A percentile compares a stretch with the other conserved stretches of the same genome.
These are phyloP conservation scores for Fraxinus ornus DNA, from an alignment of 305 asterid species.

Conservation along the genomic window DNA sequence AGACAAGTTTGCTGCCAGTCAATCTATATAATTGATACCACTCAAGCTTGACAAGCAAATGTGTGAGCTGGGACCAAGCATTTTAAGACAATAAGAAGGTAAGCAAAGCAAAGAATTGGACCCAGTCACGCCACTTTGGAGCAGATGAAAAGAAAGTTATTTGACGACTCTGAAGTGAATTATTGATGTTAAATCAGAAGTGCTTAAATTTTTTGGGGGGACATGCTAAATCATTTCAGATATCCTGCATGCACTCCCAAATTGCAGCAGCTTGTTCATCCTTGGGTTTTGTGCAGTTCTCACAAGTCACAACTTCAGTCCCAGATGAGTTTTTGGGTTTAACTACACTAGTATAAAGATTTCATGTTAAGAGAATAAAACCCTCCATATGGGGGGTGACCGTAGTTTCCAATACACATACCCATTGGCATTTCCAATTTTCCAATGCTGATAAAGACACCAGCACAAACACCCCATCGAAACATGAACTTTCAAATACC, in stretches of 20 bases:
- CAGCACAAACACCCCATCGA: background rate
- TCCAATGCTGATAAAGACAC: background rate
- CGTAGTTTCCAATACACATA: background rate
- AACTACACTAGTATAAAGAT: background rate
- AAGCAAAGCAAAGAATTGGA: background rate
- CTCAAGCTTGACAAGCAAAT: background rate
- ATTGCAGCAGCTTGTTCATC: background rate
- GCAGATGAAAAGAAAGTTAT: background rate
- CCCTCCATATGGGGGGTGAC: background rate
- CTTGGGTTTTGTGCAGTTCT: background rate
- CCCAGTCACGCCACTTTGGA: background rate
- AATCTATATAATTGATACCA: background rate
- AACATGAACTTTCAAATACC: background rate
- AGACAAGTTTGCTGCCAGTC: background rate
- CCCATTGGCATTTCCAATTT: background rate
- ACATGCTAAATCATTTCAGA: background rate
- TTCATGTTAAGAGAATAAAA: background rate
- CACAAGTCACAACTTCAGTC: background rate
- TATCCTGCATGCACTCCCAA: background rate
- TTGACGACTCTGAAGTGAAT: background rate
- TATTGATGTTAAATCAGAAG: background rate
- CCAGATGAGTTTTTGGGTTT: background rate
- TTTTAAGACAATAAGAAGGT: background rate
- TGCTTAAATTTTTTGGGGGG: background rate
- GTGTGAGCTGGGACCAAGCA: background rate